Conservation (phyloP, 345 rosid genomes). For the Crucihimalaya himalaica region DNA sequence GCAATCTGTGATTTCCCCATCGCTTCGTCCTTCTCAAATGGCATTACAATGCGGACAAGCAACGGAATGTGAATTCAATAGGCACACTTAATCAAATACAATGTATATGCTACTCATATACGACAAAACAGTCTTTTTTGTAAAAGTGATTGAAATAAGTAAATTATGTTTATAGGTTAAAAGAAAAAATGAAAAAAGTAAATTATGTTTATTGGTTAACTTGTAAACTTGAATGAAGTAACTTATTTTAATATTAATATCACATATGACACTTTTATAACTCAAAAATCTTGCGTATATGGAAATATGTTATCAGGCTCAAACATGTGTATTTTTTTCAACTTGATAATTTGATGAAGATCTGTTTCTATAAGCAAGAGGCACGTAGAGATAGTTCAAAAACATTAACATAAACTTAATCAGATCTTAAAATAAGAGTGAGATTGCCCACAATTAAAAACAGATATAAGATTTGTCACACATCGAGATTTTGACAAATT, state of each 20-base stretch:
- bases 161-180: background rate
- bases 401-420: background rate
- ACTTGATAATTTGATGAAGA: background rate
- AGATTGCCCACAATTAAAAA: background rate
- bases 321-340: background rate
- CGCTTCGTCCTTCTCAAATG: background rate
- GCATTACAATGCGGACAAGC: background rate
- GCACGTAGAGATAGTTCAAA: background rate
- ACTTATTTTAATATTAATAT: background rate
- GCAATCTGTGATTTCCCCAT: background rate
- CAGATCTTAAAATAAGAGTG: background rate
- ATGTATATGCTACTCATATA: background rate
- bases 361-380: background rate
- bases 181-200: no score
- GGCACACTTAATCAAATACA: background rate
- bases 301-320: background rate
- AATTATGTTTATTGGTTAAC: background rate
- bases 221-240: background rate
- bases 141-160: background rate
- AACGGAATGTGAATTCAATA: conserved; percentile 1
- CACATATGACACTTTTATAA: background rate
- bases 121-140: background rate
- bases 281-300: background rate
- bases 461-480: background rate
- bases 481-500: no score